Base-by-base conservation (phyloP, 345 rosid genomes). In the Eucalyptus guilfoylei region DNA sequence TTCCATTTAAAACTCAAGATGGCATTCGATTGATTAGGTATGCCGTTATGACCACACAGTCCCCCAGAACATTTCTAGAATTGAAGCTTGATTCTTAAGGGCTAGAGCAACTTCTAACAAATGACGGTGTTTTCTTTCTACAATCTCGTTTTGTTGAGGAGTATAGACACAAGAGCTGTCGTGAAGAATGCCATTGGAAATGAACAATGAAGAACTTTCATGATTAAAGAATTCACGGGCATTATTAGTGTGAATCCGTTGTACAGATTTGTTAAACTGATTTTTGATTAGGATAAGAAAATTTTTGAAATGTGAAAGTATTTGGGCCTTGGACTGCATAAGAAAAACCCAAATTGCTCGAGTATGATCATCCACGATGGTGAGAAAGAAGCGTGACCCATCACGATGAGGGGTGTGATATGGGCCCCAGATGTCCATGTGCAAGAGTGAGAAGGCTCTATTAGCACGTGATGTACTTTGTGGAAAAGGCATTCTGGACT, bases 21-120 rank as follows among this genome's bases (percentile, higher is more conserved):
- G 26, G 5, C 1, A 52, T 52, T 1, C 2, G 10, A 52, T 52
- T 52, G 26, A 52, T 52, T 52, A 52, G 24, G 24, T 52, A 1
- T 7, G 2, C 0, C 0, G 2, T 0, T 49, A 2, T 17, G 9
- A 52, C 58, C 23, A 52, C 58, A 17, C 0, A 49, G 1, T 49
- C 52, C 15, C 52, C 8, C 16, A 49, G 0, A 49, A 49, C 52
- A 49, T 49, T 6, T 49, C 3, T 49, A 49, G 16, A 49, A 49
- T 49, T 49, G 19, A 49, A 49, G 19, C 52, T 49, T 49, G 7
- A 49, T 49, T 14, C 52, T 49, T 49, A 49, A 49, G 3, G 52
- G 52, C 52, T 49, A 7, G 3, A 49, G 52, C 19, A 49, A 49
- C 52, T 19, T 49, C 7, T 49, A 49, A 49, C 0, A 49, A 7